Evolutionary conservation across 139 green algal genomes (phyloP).

Genomic region (Mesotaenium endlicherianum): DNA sequence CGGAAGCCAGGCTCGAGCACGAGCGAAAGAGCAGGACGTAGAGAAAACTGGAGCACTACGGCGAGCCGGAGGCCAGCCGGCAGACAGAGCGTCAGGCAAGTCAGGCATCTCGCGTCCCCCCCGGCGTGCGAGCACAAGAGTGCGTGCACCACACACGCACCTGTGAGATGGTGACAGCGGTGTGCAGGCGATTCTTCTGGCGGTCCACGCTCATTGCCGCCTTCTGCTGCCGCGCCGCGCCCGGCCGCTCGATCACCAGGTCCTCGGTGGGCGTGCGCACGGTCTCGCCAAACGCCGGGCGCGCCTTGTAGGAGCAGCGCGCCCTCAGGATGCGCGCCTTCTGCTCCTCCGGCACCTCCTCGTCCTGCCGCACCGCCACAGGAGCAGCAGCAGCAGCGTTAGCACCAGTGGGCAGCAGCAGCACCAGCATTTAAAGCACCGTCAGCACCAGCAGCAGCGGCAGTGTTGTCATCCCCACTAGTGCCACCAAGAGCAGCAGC

Average conservation of each 20-base stretch:
- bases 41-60: neutral
- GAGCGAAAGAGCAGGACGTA: neutral
- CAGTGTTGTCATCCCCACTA: too few relatives aligned
- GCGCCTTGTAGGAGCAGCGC: constrained; percentile 1
- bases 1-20: neutral
- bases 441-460: too few relatives aligned
- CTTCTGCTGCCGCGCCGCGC: neutral
- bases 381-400: neutral
- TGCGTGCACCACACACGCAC: too few relatives aligned
- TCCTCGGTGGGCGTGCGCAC: neutral
- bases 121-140: too few relatives aligned
- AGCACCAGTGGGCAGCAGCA: too few relatives aligned
- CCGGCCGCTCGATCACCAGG: neutral
- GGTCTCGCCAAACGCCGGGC: neutral
- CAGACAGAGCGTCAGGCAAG: too few relatives aligned
- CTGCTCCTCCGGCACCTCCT: neutral
- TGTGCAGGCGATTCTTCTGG: neutral
- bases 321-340: neutral
- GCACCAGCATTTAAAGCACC: too few relatives aligned
- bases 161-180: neutral
- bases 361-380: neutral
- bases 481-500: too few relatives aligned
- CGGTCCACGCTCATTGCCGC: neutral
- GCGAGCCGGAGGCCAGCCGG: too few relatives aligned
- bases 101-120: too few relatives aligned